Conservation (phyloP, 768 basidiomycete species). For the Tricholoma bakamatsutake region DNA sequence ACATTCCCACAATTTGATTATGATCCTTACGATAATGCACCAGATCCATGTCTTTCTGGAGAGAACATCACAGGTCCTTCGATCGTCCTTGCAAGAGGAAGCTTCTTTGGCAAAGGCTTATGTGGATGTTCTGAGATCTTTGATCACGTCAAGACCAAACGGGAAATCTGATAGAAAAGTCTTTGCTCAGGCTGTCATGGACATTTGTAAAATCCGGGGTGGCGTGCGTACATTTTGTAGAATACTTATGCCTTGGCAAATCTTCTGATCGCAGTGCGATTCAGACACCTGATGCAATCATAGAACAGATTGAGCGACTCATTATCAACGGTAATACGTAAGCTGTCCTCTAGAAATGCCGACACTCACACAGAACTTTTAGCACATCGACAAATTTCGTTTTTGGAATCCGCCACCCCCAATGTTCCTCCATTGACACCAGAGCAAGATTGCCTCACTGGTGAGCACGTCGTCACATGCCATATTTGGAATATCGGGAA, state of each 20-base stretch:
- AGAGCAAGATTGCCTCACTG: constrained; percentile 6
- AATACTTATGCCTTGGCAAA: too few relatives aligned
- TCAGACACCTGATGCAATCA: not conserved
- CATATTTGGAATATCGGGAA: not conserved
- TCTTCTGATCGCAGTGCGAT: not conserved
- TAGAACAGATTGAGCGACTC: too few relatives aligned
- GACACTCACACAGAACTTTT: not conserved
- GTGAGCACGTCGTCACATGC: not conserved
- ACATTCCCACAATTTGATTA: not conserved
- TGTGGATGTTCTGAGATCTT: constrained; percentile 17
- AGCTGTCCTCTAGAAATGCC: not conserved
- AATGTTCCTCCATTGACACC: not conserved
- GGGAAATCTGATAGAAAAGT: not conserved
- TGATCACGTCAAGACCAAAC: constrained; percentile 4
- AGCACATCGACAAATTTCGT: constrained; percentile 5
- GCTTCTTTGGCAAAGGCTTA: constrained; percentile 15
- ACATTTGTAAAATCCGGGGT: constrained; percentile 1
- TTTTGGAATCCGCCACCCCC: not conserved
- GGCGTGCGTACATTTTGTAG: not conserved
- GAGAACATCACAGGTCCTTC: constrained; percentile 17
- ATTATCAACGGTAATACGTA: not conserved
- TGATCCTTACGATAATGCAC: not conserved
- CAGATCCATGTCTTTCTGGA: constrained; percentile 21
- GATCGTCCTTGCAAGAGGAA: constrained; percentile 15
- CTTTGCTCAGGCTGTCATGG: constrained; percentile 8